Percentiles rank a stretch among this genome's conserved stretches.
These are phyloP conservation scores for Hericium alpestre DNA, from an alignment of 768 basidiomycete species.

Conservation along the genomic window DNA sequence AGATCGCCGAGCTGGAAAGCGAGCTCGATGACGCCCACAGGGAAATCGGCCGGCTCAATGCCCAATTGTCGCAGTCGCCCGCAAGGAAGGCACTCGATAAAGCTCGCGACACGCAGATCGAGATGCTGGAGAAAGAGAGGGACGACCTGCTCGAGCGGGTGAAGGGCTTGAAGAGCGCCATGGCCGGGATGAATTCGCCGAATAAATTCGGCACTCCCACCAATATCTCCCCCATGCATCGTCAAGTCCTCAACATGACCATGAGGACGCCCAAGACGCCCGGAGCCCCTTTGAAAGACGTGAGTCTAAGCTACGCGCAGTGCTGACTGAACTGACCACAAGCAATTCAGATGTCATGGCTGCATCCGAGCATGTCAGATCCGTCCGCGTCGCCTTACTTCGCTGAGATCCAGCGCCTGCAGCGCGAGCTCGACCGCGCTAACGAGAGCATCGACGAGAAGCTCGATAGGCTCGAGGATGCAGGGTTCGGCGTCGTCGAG, in stretches of 20 bases:
- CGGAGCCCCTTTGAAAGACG: conserved; percentile 68
- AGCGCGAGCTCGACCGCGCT: conserved; percentile 65
- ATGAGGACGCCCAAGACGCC: conserved; percentile 66
- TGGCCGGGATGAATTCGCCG: conserved; percentile 47
- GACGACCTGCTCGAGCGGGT: conserved; percentile 68
- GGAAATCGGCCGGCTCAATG: conserved; percentile 64
- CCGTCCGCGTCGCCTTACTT: conserved; percentile 50
- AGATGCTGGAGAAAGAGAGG: conserved; percentile 65
- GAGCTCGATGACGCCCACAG: conserved; percentile 70
- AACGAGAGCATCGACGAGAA: conserved; percentile 86
- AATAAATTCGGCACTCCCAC: conserved; percentile 40
- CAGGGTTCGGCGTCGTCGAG: conserved; percentile 63
- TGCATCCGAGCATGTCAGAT: conserved; percentile 51
- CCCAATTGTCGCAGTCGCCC: conserved; percentile 59
- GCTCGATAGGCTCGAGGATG: conserved; percentile 74
- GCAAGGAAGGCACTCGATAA: conserved; percentile 69
- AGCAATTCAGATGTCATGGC: conserved; percentile 55
- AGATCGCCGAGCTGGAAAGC: conserved; percentile 56
- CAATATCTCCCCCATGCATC: conserved; percentile 68
- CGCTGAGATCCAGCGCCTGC: conserved; percentile 63
- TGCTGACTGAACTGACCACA: conserved; percentile 8
- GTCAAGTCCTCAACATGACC: conserved; percentile 59
- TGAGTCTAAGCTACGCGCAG: conserved; percentile 25
- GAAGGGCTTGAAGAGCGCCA: conserved; percentile 41
- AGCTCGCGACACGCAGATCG: conserved; percentile 66